These are phyloP conservation scores for Syzygium malaccense DNA, from an alignment of 441 rosid species.

Conservation along the genomic window DNA sequence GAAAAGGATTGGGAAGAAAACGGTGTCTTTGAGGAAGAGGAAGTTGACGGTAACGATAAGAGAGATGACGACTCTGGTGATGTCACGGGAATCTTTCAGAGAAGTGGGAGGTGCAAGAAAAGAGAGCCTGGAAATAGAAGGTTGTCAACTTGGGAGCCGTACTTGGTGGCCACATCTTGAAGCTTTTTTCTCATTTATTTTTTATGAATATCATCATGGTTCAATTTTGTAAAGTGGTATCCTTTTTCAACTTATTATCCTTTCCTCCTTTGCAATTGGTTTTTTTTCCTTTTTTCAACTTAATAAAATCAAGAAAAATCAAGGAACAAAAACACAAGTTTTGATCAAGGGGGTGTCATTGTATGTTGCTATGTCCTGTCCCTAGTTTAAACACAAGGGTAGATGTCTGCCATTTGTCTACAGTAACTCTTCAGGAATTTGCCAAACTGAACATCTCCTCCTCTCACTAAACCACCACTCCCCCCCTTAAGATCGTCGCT, in stretches of 20 bases:
- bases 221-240: neutral
- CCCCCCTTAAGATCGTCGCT: neutral
- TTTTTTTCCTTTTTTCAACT: neutral
- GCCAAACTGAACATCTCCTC: neutral
- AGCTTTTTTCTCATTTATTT: neutral
- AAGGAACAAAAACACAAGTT: neutral
- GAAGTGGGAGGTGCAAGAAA: neutral
- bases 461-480: neutral
- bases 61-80: neutral
- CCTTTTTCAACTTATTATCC: neutral
- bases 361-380: neutral
- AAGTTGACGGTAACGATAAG: neutral
- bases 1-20: neutral
- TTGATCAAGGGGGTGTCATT: neutral
- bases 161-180: constrained; percentile 9
- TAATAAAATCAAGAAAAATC: neutral
- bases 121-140: neutral
- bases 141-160: neutral
- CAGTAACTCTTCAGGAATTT: neutral
- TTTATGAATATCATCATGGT: neutral
- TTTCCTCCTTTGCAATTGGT: neutral
- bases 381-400: neutral
- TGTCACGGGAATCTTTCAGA: neutral
- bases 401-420: neutral
- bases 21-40: neutral